Base-by-base conservation (phyloP, 495 filamentous ascomycete genomes). In the Aspergillus diversus region DNA sequence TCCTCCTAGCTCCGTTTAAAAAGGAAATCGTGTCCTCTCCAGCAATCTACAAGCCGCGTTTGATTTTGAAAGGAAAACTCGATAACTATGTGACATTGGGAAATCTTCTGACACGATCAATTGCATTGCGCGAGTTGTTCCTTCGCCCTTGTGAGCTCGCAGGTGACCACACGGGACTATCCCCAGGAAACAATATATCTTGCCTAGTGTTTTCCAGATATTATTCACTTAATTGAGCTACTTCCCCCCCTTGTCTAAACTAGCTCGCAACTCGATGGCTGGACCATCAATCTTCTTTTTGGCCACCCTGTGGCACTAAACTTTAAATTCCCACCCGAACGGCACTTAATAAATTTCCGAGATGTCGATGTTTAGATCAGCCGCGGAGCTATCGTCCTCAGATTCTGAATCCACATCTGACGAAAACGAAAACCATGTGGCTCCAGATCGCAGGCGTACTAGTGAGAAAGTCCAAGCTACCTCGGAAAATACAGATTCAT, bases 321-420 rank as follows among this genome's bases (percentile, higher is more conserved):
- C 32, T 55, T 42, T 31, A 59, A 46, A 27, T 9, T 46, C 52
- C 33, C 0, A 34, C 32, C 52, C 33, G 31, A 35, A 32, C 21
- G 1, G 16, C 39, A 5, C 27, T 34, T 43, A 15, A 58, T n/a
- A 9, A 34, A 37, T 61, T 43, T 39, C 56, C 71, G 72, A 61
- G 6, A 81, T 81, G 79, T 81, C 79, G 11, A 73, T 81, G 75
- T 81, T 81, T 59, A 73, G 73, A 49, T 70, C 77, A 54, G 71
- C 77, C 21, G 73, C 74, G 34, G 79, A 80, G 7, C 67, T 73
- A 33, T 72, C 74, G n/a, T 80, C 77, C 4, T 80, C 75, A 1
- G 77, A 76, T 16, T 68, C 73, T 5, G 74, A 76, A 9, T 71
- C 71, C 5, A 70, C 61, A 32, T 71, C 70, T 0, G 67, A 76